Conservation (phyloP, 495 filamentous ascomycete genomes). For the Lepraria neglecta region DNA sequence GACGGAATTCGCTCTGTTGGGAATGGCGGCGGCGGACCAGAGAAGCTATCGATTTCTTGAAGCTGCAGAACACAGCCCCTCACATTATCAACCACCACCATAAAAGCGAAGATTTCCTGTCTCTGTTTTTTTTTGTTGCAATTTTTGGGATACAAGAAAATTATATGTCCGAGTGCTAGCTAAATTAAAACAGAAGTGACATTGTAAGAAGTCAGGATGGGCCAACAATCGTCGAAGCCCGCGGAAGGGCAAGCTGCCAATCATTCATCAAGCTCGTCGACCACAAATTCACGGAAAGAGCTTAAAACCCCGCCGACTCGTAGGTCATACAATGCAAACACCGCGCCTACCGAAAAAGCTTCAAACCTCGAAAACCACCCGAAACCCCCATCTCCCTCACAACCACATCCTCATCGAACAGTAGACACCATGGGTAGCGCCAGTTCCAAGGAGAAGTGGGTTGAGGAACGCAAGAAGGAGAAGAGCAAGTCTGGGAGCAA, state of each 20-base stretch:
- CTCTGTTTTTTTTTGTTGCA: no score
- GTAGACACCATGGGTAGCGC: constrained; percentile 28
- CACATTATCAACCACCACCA: background rate
- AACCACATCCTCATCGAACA: constrained; percentile 14
- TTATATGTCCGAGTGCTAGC: no score
- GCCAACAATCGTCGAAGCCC: constrained; percentile 31
- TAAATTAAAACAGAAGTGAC: no score
- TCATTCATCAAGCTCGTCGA: constrained; percentile 26
- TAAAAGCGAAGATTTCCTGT: no score
- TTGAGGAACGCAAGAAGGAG: constrained; percentile 23
- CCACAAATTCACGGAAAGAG: constrained; percentile 23
- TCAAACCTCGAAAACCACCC: constrained; percentile 21
- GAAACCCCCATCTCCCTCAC: constrained; percentile 10
- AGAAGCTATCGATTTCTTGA: no score
- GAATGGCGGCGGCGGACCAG: no score
- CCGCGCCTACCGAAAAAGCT: constrained; percentile 17
- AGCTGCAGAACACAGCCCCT: background rate
- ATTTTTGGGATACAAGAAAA: no score
- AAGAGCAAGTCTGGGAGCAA: constrained; percentile 33
- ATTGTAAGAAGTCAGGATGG: constrained; percentile 22
- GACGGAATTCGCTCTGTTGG: no score
- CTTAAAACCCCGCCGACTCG: constrained; percentile 7
- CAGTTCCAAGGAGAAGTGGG: constrained; percentile 24
- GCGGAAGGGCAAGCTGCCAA: constrained; percentile 19
- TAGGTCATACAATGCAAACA: constrained; percentile 22